These are phyloP conservation scores for Chaetomium globosum DNA, from an alignment of 2,329 filamentous ascomycete species.

Conservation along the genomic window DNA sequence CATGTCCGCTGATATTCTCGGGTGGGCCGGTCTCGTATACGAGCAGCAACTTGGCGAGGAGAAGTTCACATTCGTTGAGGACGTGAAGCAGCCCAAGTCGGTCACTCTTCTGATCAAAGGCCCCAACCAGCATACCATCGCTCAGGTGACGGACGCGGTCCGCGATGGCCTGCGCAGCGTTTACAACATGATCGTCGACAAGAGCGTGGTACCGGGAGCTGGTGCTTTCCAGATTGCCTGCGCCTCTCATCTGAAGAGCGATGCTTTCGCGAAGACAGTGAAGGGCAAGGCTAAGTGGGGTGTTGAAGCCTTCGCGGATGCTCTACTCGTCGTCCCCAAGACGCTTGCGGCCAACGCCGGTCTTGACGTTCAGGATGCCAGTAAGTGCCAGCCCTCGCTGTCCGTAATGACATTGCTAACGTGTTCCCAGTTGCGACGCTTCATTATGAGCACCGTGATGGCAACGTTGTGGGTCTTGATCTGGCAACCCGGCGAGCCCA, in stretches of 20 bases:
- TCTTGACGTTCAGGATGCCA: slow-evolving; percentile 92
- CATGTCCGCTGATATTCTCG: slow-evolving; percentile 80
- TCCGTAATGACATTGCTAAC: slow-evolving; percentile 16
- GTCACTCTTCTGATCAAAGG: slow-evolving; percentile 98
- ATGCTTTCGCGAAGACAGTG: slow-evolving; percentile 82
- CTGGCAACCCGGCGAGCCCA: slow-evolving; percentile 84
- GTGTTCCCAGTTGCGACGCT: slow-evolving; percentile 70
- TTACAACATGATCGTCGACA: slow-evolving; percentile 99
- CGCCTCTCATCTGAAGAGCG: slow-evolving; percentile 81
- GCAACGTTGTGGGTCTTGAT: slow-evolving; percentile 83
- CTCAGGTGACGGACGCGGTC: slow-evolving; percentile 94
- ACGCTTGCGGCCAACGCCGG: slow-evolving; percentile 94
- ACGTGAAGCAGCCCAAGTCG: slow-evolving; percentile 98
- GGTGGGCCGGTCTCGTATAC: slow-evolving; percentile 95
- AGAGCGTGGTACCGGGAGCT: slow-evolving; percentile 89
- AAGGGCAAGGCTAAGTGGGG: slow-evolving; percentile 99
- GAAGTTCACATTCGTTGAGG: slow-evolving; percentile 98
- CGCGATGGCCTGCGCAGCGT: slow-evolving; percentile 92
- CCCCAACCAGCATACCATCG: slow-evolving; percentile 93
- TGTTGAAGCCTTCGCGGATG: slow-evolving; percentile 92
- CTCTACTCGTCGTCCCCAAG: slow-evolving; percentile 93
- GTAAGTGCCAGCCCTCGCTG: slow-evolving; percentile 56
- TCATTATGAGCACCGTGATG: slow-evolving; percentile 82
- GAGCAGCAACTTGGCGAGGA: slow-evolving; percentile 97
- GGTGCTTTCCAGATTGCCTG: slow-evolving; percentile 96